Evolutionary conservation across 2,329 filamentous ascomycete genomes (phyloP).

Genomic region (Thielaviopsis musarum): DNA sequence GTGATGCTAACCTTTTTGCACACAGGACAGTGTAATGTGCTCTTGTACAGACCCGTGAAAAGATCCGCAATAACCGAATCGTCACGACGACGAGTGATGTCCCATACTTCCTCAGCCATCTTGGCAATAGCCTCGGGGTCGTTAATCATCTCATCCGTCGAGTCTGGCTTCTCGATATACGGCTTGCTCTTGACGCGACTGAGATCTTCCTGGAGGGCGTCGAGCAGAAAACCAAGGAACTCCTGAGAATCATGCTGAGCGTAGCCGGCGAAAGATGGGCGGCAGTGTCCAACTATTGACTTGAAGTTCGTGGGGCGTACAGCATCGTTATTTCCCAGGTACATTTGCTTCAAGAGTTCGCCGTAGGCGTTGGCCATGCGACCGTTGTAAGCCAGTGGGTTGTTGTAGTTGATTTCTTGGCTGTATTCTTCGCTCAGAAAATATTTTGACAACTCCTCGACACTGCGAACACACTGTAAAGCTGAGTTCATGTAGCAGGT

Average conservation of each 20-base stretch:
- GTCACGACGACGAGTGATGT: slow-evolving; percentile 81
- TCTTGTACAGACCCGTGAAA: slow-evolving; percentile 97
- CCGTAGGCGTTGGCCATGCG: slow-evolving; percentile 76
- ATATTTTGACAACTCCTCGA: slow-evolving; percentile 85
- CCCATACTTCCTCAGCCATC: slow-evolving; percentile 78
- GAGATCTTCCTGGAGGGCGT: slow-evolving; percentile 86
- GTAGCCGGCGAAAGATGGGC: slow-evolving; percentile 79
- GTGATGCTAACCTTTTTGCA: slow-evolving; percentile 96
- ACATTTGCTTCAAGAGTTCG: slow-evolving; percentile 59
- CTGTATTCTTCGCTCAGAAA: slow-evolving; percentile 64
- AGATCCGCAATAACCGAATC: slow-evolving; percentile 91
- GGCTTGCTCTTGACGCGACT: slow-evolving; percentile 91
- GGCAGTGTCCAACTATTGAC: slow-evolving; percentile 42
- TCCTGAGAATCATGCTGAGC: slow-evolving; percentile 96
- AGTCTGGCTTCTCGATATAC: slow-evolving; percentile 94
- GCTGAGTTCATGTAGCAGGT: slow-evolving; percentile 99
- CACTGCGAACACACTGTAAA: slow-evolving; percentile 81
- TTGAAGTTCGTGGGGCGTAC: slow-evolving; percentile 51
- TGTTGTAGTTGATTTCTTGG: slow-evolving; percentile 67
- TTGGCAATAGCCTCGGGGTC: slow-evolving; percentile 63
- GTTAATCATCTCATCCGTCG: slow-evolving; percentile 86
- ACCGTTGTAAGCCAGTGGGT: slow-evolving; percentile 73
- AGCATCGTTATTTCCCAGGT: slow-evolving; percentile 50
- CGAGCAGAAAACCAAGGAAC: slow-evolving; percentile 85
- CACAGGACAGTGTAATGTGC: slow-evolving; percentile 77